Percentiles rank a stretch among this genome's conserved stretches.
Conservation (phyloP, 2,329 filamentous ascomycete species). For the Diaporthe sp. region DNA sequence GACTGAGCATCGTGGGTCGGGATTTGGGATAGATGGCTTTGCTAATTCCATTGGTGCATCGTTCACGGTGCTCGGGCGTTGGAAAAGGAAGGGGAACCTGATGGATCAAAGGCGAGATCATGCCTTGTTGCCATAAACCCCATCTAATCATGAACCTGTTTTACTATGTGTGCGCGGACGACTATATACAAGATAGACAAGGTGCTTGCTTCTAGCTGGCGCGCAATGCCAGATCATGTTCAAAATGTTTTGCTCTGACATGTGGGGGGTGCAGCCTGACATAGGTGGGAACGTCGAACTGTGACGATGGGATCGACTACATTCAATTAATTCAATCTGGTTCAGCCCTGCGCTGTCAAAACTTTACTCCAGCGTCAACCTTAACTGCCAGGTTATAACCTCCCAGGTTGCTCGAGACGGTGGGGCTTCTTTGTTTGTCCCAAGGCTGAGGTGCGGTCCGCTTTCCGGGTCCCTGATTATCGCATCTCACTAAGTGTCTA, state of each 20-base stretch:
- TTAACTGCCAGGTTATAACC: neutral
- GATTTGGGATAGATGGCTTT: conserved; percentile 27
- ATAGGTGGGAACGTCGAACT: neutral
- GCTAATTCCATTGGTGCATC: conserved; percentile 29
- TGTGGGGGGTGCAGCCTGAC: neutral
- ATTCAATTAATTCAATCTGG: neutral
- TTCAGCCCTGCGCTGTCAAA: neutral
- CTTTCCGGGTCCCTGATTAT: conserved; percentile 8
- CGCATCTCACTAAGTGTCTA: neutral
- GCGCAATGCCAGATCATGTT: conserved; percentile 29
- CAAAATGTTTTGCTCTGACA: conserved; percentile 25
- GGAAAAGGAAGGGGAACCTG: neutral
- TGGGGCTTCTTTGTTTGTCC: conserved; percentile 17
- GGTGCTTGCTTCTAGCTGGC: conserved; percentile 7
- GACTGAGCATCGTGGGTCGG: conserved; percentile 13
- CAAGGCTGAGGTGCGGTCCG: conserved; percentile 13
- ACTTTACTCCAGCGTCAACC: neutral
- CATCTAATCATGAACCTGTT: conserved; percentile 34
- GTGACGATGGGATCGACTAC: neutral
- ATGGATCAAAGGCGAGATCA: conserved; percentile 26
- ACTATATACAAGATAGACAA: conserved; percentile 37
- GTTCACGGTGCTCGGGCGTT: conserved; percentile 38
- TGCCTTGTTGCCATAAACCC: conserved; percentile 13
- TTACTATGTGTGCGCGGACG: conserved; percentile 19
- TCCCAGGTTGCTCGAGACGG: neutral